These are phyloP conservation scores for Pachysandra terminalis DNA, from an alignment of 164 flowering plant species.

Conservation along the genomic window DNA sequence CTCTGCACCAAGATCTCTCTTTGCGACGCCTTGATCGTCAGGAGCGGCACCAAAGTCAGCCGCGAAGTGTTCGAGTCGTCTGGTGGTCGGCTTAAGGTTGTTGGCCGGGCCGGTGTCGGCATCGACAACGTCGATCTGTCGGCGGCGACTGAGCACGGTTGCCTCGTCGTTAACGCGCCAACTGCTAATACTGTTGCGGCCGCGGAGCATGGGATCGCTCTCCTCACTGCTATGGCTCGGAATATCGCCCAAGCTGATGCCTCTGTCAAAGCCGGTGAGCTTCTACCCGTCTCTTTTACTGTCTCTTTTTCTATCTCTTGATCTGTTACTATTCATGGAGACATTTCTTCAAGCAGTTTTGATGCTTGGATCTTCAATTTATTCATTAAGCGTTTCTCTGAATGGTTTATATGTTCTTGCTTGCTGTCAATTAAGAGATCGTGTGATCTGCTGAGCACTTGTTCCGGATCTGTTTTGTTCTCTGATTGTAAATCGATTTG, in stretches of 20 bases:
- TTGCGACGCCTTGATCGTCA: conserved; percentile 83
- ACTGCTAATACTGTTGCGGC: conserved; percentile 84
- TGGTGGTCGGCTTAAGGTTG: conserved; percentile 72
- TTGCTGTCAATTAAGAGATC: no score
- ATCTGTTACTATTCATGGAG: background rate
- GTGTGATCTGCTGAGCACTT: no score
- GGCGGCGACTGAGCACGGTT: conserved; percentile 83
- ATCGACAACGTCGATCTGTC: conserved; percentile 84
- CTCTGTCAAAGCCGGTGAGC: conserved; percentile 70
- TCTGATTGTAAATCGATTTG: background rate
- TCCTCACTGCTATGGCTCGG: conserved; percentile 72
- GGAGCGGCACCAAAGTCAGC: conserved; percentile 81
- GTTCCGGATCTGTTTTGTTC: background rate
- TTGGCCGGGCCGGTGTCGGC: conserved; percentile 90
- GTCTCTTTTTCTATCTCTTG: background rate
- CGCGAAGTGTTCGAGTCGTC: conserved; percentile 81
- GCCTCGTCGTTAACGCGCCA: conserved; percentile 86
- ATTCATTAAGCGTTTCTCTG: background rate
- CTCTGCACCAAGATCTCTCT: conserved; percentile 89
- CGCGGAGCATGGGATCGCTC: conserved; percentile 86
- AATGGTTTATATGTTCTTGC: background rate
- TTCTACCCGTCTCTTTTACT: background rate
- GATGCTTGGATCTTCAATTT: background rate
- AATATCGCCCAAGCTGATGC: conserved; percentile 87
- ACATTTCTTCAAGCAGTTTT: conserved; percentile 24